These are phyloP conservation scores for Balamuthia mandrillaris DNA, from an alignment of 208 protist genomes.

Conservation along the genomic window DNA sequence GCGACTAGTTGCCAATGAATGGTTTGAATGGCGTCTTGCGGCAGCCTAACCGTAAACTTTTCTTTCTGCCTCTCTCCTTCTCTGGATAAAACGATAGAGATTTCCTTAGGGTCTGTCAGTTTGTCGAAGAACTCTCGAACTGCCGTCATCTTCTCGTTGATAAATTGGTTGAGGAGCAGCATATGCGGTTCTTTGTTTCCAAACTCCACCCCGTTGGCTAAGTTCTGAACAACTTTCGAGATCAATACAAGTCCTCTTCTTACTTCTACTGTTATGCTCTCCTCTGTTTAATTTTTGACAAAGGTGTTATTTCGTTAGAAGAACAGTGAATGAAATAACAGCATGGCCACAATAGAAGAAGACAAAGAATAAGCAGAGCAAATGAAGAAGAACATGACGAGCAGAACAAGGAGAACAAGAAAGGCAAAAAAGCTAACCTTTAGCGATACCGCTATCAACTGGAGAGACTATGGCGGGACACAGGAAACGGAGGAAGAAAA, in stretches of 20 bases:
- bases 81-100: background rate
- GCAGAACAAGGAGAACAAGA: too few species aligned
- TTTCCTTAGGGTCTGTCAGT: background rate
- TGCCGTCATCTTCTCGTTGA: conserved; percentile 31
- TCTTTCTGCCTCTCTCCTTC: background rate
- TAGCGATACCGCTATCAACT: background rate
- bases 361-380: background rate
- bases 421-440: background rate
- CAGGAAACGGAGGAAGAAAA: conserved; percentile 57
- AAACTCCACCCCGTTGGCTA: conserved; percentile 61
- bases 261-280: background rate
- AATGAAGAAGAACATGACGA: background rate
- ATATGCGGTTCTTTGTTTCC: conserved; percentile 60
- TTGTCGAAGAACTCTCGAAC: conserved; percentile 10
- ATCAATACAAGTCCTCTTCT: conserved; percentile 47
- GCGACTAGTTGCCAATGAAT: background rate
- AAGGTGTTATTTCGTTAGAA: background rate
- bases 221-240: conserved; percentile 62
- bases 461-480: conserved; percentile 55
- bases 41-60: background rate
- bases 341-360: background rate
- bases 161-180: conserved; percentile 56
- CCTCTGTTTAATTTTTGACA: background rate
- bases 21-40: background rate
- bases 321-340: background rate